These are phyloP conservation scores for Raphanus raphanistrum DNA, from an alignment of 345 rosid genomes.

Conservation along the genomic window DNA sequence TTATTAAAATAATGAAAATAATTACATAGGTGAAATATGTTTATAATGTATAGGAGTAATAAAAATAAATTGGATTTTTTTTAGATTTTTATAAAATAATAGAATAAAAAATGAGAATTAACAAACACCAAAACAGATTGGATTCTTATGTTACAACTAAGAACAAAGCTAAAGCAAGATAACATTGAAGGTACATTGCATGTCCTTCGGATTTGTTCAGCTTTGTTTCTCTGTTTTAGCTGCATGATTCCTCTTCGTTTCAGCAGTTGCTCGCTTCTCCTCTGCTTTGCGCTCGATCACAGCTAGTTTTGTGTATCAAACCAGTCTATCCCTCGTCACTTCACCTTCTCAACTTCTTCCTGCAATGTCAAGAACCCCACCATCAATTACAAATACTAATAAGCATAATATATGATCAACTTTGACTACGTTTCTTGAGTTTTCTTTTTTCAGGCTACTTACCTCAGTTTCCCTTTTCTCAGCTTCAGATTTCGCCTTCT, in stretches of 20 bases:
- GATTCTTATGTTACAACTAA: no score
- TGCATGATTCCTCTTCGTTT: slow-evolving; percentile 58
- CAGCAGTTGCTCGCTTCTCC: slow-evolving; percentile 74
- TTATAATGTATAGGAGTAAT: no score
- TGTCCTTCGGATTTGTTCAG: slow-evolving; percentile 66
- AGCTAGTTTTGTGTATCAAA: slow-evolving; percentile 68
- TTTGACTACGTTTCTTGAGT: not conserved
- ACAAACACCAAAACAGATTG: no score
- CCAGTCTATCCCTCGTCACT: slow-evolving; percentile 65
- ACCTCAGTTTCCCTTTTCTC: slow-evolving; percentile 70
- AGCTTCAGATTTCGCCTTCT: slow-evolving; percentile 58
- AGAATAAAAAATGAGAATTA: no score
- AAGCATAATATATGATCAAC: not conserved
- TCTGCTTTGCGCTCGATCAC: slow-evolving; percentile 64
- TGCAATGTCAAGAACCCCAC: slow-evolving; percentile 32
- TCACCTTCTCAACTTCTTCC: slow-evolving; percentile 85
- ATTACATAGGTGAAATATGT: no score
- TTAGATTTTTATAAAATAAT: no score
- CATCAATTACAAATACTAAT: not conserved
- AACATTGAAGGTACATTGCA: slow-evolving; percentile 65
- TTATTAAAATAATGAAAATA: no score
- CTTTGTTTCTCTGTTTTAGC: slow-evolving; percentile 65
- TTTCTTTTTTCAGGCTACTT: not conserved
- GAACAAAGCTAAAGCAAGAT: slow-evolving; percentile 57
- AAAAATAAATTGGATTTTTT: no score